Evolutionary conservation across 768 basidiomycete genomes (phyloP).

Genomic region (Boletus edulis): DNA sequence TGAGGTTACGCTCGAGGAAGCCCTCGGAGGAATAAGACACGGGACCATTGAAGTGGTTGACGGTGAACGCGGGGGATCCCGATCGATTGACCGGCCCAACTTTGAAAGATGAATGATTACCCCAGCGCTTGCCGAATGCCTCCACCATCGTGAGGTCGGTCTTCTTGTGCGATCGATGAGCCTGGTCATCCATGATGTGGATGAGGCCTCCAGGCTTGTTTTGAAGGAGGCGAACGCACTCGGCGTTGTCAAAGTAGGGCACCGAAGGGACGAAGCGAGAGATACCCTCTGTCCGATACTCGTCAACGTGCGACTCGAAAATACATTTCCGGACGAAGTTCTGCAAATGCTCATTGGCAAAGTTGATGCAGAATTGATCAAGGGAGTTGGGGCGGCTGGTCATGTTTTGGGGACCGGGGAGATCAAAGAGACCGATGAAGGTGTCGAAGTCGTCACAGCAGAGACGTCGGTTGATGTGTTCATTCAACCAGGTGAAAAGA

Average conservation of each 20-base stretch:
- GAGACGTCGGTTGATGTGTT: constrained; percentile 92
- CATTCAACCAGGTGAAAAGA: constrained; percentile 94
- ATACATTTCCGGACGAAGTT: constrained; percentile 63
- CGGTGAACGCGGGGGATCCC: constrained; percentile 83
- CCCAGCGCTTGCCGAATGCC: constrained; percentile 92
- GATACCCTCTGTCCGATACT: constrained; percentile 84
- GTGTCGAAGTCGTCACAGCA: constrained; percentile 91
- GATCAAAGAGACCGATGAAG: constrained; percentile 91
- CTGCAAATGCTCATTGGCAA: constrained; percentile 90
- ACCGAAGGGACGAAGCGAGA: constrained; percentile 63
- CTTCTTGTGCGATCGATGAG: constrained; percentile 82
- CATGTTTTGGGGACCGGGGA: constrained; percentile 92
- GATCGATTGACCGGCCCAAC: constrained; percentile 69
- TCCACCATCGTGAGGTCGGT: constrained; percentile 94
- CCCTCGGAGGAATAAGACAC: constrained; percentile 90
- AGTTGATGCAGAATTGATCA: constrained; percentile 96
- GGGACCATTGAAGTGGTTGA: constrained; percentile 89
- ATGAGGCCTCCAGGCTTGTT: constrained; percentile 68
- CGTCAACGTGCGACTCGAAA: constrained; percentile 78
- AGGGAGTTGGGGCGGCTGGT: constrained; percentile 86
- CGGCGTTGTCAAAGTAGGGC: constrained; percentile 87
- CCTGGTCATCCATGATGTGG: constrained; percentile 98
- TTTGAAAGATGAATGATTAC: constrained; percentile 91
- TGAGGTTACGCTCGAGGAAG: constrained; percentile 87
- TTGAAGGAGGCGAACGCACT: constrained; percentile 68